Percentiles rank a stretch among this genome's conserved stretches.
These are phyloP conservation scores for Chrysoporthe austroafricana DNA, from an alignment of 2,329 filamentous ascomycete species.

Conservation along the genomic window DNA sequence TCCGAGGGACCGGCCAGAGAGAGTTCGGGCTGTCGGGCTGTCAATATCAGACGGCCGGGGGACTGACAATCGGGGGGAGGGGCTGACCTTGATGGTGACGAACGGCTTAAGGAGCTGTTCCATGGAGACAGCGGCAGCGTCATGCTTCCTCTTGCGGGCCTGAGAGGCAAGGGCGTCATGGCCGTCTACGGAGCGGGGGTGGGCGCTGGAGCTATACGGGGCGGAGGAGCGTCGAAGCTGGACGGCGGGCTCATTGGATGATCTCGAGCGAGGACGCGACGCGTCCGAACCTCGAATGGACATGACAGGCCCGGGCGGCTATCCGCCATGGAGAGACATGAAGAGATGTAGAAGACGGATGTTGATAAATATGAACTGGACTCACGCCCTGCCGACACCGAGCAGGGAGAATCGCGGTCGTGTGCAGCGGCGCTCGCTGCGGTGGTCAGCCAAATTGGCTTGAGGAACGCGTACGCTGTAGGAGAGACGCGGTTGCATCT, in stretches of 20 bases:
- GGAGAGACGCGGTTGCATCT: not conserved
- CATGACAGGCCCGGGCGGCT: conserved; percentile 35
- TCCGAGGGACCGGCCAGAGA: conserved; percentile 15
- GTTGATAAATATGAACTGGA: conserved; percentile 1
- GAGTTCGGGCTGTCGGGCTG: conserved; percentile 26
- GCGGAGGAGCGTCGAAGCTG: conserved; percentile 37
- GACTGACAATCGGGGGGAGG: not conserved
- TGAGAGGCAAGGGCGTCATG: conserved; percentile 38
- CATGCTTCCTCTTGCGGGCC: conserved; percentile 42
- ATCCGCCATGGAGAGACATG: conserved; percentile 35
- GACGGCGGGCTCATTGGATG: conserved; percentile 39
- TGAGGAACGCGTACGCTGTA: not conserved
- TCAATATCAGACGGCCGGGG: conserved; percentile 28
- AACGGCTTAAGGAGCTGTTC: conserved; percentile 55
- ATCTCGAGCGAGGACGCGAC: conserved; percentile 49
- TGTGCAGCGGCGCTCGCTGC: not conserved
- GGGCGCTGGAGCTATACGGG: conserved; percentile 44
- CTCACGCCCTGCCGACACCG: not conserved
- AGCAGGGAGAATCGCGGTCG: not conserved
- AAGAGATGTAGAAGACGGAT: conserved; percentile 12
- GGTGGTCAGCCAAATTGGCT: conserved; percentile 3
- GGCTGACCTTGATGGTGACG: conserved; percentile 55
- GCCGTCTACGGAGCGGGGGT: conserved; percentile 41
- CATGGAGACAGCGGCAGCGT: conserved; percentile 45
- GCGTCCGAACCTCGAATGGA: conserved; percentile 46